phyloP scores from a whole-genome alignment of 139 green algal genomes.

The Chlorella sorokiniana region DNA sequence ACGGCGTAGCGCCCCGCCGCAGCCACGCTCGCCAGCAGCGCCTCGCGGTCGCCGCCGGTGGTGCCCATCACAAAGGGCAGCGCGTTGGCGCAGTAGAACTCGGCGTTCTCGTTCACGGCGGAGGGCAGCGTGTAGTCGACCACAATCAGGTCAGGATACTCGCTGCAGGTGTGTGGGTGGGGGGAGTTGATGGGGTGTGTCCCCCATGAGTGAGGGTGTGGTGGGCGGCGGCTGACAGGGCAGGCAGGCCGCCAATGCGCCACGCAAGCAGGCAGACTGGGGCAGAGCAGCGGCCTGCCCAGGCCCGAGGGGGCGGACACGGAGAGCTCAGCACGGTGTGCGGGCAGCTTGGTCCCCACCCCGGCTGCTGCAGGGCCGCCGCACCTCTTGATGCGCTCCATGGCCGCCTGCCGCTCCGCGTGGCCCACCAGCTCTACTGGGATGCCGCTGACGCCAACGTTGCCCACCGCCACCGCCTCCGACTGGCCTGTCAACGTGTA shows the following conservation, averaged over 20 bases:
- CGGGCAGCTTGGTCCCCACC: not conserved
- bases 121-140: conserved; percentile 96
- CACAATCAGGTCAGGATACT: conserved; percentile 85
- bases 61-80: conserved; percentile 99
- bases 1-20: conserved; percentile 82
- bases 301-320: no score
- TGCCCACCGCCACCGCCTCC: conserved; percentile 64
- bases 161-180: not conserved
- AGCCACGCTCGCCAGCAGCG: conserved; percentile 69
- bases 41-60: conserved; percentile 89
- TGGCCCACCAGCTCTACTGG: conserved; percentile 64
- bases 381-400: conserved; percentile 42
- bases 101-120: conserved; percentile 87
- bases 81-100: conserved; percentile 81
- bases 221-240: no score
- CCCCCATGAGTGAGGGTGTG: not conserved
- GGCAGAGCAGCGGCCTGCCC: not conserved
- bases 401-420: conserved; percentile 54
- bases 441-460: conserved; percentile 62
- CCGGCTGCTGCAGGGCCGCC: not conserved
- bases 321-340: no score
- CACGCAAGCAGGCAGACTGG: no score
- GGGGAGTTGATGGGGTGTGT: not conserved
- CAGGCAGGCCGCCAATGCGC: no score
- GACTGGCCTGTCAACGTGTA: conserved; percentile 76